These are phyloP conservation scores for Solanum pennellii DNA, from an alignment of 257 asterid genomes.

Conservation along the genomic window DNA sequence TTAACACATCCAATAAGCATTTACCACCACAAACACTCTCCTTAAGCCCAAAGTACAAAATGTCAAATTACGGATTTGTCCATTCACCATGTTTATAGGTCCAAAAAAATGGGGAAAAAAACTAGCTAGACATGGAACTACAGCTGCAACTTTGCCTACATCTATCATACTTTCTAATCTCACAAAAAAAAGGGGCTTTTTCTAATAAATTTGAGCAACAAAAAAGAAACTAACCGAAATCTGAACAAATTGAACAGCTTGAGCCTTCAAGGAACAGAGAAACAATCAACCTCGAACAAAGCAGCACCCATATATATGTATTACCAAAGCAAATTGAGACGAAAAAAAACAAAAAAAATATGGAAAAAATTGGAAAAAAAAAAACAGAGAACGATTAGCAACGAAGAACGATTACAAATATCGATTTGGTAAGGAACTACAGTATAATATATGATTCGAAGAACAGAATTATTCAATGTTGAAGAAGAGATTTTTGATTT, in stretches of 20 bases:
- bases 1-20: not conserved
- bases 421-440: not conserved
- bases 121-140: not conserved
- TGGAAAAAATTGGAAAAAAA: not conserved
- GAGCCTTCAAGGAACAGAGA: conserved; percentile 4
- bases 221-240: not conserved
- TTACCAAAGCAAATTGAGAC: not conserved
- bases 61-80: not conserved
- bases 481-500: not conserved
- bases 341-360: not conserved
- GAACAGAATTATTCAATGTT: not conserved
- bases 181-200: not conserved
- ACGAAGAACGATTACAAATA: not conserved
- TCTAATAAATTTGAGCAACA: not conserved
- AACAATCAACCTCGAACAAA: not conserved
- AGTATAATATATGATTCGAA: not conserved
- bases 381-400: not conserved
- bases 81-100: not conserved
- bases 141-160: not conserved
- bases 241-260: not conserved
- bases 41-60: not conserved
- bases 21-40: not conserved
- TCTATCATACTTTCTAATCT: not conserved
- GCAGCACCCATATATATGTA: not conserved
- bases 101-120: not conserved